phyloP scores from a whole-genome alignment of 2,329 filamentous ascomycete genomes.

The Penicillium sp. region DNA sequence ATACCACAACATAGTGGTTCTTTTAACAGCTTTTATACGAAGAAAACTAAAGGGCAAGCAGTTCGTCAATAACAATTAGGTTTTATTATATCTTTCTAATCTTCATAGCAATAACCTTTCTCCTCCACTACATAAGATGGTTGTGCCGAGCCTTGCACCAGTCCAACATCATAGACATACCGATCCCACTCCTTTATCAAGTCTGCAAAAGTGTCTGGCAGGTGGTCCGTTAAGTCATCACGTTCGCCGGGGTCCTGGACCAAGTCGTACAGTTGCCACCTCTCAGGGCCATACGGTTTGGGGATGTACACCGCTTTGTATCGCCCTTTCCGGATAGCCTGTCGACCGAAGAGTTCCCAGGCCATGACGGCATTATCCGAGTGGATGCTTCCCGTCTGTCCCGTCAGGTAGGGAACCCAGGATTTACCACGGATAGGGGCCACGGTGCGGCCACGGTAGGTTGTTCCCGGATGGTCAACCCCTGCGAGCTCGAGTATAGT shows the following conservation, averaged over 20 bases:
- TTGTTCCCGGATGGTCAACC: constrained; percentile 3
- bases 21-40: too few relatives aligned
- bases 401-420: not conserved
- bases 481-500: constrained; percentile 37
- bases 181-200: constrained; percentile 1
- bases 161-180: not conserved
- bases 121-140: too few relatives aligned
- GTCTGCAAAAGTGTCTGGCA: constrained; percentile 27
- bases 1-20: too few relatives aligned
- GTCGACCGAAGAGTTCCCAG: constrained; percentile 35
- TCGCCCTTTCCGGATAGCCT: constrained; percentile 33
- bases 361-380: constrained; percentile 23
- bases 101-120: too few relatives aligned
- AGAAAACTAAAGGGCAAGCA: too few relatives aligned
- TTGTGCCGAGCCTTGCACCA: too few relatives aligned
- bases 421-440: constrained; percentile 22
- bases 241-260: constrained; percentile 46
- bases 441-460: constrained; percentile 28
- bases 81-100: too few relatives aligned
- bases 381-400: constrained; percentile 32
- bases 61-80: too few relatives aligned
- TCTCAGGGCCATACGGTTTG: constrained; percentile 46
- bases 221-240: constrained; percentile 32
- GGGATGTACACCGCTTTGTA: constrained; percentile 47
- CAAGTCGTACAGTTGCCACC: constrained; percentile 52